phyloP scores from a whole-genome alignment of 495 filamentous ascomycete species.

The Parmelia sp. region DNA sequence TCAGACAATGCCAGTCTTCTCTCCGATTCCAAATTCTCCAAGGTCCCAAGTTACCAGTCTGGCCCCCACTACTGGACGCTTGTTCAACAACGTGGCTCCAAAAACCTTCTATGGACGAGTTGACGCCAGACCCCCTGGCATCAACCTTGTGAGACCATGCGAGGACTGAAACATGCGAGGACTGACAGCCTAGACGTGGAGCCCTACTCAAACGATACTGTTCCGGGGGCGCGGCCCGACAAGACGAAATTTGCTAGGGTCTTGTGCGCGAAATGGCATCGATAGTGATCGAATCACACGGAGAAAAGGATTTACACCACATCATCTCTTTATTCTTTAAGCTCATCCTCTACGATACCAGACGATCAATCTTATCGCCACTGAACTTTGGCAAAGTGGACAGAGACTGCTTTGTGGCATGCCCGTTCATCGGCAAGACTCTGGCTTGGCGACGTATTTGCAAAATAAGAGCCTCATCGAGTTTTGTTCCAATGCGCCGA shows the following conservation, averaged over 20 bases:
- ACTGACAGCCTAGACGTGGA: background rate
- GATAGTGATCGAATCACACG: background rate
- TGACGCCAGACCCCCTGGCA: background rate
- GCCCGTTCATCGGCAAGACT: background rate
- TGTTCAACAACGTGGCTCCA: background rate
- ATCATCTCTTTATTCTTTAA: background rate
- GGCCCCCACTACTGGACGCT: background rate
- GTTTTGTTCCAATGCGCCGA: background rate
- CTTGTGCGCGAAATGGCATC: background rate
- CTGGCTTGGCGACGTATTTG: background rate
- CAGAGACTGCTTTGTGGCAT: background rate
- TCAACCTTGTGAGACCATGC: background rate
- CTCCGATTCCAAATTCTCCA: background rate
- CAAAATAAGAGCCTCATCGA: background rate
- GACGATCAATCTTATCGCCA: background rate
- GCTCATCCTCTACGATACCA: background rate
- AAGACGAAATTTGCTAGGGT: background rate
- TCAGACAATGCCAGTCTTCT: background rate
- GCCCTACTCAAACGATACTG: background rate
- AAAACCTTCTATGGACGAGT: background rate
- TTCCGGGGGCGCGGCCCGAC: background rate
- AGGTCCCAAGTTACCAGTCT: background rate
- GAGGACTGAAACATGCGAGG: background rate
- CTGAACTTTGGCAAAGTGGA: background rate
- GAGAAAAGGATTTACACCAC: background rate